Evolutionary conservation across 208 protist species (phyloP).

Genomic region (Leishmania aethiopica): DNA sequence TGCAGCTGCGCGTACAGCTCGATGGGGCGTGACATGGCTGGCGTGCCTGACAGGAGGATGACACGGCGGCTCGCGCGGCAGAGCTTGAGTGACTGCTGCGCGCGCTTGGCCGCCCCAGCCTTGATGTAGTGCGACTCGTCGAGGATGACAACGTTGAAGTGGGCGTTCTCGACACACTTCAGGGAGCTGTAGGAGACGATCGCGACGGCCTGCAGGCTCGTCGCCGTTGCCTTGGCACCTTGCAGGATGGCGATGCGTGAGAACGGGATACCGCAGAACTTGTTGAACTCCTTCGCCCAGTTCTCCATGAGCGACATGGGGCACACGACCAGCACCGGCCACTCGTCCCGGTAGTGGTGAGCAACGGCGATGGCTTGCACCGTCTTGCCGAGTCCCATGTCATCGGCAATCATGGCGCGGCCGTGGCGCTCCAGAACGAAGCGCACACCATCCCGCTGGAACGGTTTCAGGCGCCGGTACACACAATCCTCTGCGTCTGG

Average conservation of each 20-base stretch:
- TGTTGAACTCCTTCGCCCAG: constrained; percentile 92
- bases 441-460: constrained; percentile 80
- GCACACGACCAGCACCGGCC: constrained; percentile 95
- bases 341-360: constrained; percentile 92
- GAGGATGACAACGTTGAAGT: constrained; percentile 91
- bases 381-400: constrained; percentile 98
- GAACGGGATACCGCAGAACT: constrained; percentile 82
- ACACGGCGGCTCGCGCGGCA: constrained; percentile 70
- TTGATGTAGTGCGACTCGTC: constrained; percentile 98
- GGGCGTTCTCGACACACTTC: constrained; percentile 59
- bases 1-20: constrained; percentile 96
- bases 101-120: constrained; percentile 77
- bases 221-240: constrained; percentile 45
- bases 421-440: constrained; percentile 82
- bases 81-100: constrained; percentile 77
- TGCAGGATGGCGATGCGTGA: constrained; percentile 77
- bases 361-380: constrained; percentile 95
- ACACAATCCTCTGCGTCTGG: constrained; percentile 70
- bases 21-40: constrained; percentile 92
- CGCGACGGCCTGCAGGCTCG: constrained; percentile 61
- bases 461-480: constrained; percentile 70
- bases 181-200: constrained; percentile 87
- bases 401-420: constrained; percentile 94
- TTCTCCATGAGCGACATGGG: constrained; percentile 93
- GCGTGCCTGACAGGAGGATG: constrained; percentile 94